phyloP scores from a whole-genome alignment of 306 rosid species.

The Heteromeles arbutifolia region DNA sequence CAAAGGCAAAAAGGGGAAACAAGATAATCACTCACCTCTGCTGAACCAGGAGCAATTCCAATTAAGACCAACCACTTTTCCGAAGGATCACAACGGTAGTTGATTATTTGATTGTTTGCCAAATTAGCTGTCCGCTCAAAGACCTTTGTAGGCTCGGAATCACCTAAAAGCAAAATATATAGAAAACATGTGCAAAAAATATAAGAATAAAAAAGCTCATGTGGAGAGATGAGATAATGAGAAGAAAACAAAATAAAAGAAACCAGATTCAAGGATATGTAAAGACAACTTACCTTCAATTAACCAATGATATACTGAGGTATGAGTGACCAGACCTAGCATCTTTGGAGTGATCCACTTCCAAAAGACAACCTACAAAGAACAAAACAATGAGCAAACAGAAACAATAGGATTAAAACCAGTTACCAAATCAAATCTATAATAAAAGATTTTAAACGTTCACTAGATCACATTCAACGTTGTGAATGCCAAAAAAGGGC shows the following conservation, averaged over 20 bases:
- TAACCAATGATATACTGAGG: conserved; percentile 75
- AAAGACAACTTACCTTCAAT: conserved; percentile 44
- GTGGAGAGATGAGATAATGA: background rate
- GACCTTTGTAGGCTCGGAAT: conserved; percentile 64
- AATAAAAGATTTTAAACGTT: background rate
- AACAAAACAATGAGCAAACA: background rate
- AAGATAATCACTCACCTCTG: conserved; percentile 49
- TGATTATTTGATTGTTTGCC: conserved; percentile 70
- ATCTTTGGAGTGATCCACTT: conserved; percentile 64
- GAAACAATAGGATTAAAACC: conserved; percentile 1
- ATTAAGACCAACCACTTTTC: conserved; percentile 79
- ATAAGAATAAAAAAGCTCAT: background rate
- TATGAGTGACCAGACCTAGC: conserved; percentile 61
- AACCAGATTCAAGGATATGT: background rate
- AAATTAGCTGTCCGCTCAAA: conserved; percentile 72
- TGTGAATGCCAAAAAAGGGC: background rate
- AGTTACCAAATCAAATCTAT: conserved; percentile 3
- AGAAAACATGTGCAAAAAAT: background rate
- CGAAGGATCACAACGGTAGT: conserved; percentile 67
- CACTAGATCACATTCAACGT: background rate
- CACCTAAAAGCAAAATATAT: conserved; percentile 34
- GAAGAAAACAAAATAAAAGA: background rate
- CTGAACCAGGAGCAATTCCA: conserved; percentile 74
- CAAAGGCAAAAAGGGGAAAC: background rate
- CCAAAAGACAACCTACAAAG: conserved; percentile 67